phyloP scores from a whole-genome alignment of 768 basidiomycete genomes.

The Cystobasidium tubakii region DNA sequence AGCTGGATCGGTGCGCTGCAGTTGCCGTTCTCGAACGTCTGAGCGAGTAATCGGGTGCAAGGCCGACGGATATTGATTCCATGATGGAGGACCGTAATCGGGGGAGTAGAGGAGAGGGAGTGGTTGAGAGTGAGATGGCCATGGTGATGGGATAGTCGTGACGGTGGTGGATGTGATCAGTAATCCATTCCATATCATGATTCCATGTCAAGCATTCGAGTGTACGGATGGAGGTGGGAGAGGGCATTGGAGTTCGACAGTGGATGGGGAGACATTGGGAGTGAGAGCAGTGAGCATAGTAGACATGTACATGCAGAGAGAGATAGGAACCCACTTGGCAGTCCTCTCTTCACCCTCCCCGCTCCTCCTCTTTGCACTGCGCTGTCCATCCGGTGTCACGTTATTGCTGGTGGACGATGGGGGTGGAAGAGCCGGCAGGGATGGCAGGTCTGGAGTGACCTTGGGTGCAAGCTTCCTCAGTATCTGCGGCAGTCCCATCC shows the following conservation, averaged over 20 bases:
- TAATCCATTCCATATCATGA: too few relatives aligned
- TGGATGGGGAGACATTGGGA: too few relatives aligned
- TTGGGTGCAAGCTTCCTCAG: constrained; percentile 19
- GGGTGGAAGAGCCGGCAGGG: neutral
- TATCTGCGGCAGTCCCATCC: neutral
- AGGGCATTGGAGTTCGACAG: too few relatives aligned
- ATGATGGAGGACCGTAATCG: too few relatives aligned
- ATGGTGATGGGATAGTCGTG: too few relatives aligned
- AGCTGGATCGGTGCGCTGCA: neutral
- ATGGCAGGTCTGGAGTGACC: constrained; percentile 20
- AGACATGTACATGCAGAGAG: too few relatives aligned
- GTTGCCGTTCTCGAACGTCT: neutral
- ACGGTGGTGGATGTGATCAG: too few relatives aligned
- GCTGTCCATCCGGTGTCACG: neutral
- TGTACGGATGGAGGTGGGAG: too few relatives aligned
- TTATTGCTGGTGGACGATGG: neutral
- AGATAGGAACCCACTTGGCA: neutral
- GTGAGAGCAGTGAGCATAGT: too few relatives aligned
- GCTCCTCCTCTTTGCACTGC: neutral
- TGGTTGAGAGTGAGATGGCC: too few relatives aligned
- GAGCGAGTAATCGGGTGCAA: neutral
- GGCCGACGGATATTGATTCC: too few relatives aligned
- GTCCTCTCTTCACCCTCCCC: neutral
- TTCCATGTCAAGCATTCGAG: too few relatives aligned
- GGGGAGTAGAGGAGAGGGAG: neutral